Conservation (phyloP, 2,329 filamentous ascomycete genomes). For the Neonectria sp. region DNA sequence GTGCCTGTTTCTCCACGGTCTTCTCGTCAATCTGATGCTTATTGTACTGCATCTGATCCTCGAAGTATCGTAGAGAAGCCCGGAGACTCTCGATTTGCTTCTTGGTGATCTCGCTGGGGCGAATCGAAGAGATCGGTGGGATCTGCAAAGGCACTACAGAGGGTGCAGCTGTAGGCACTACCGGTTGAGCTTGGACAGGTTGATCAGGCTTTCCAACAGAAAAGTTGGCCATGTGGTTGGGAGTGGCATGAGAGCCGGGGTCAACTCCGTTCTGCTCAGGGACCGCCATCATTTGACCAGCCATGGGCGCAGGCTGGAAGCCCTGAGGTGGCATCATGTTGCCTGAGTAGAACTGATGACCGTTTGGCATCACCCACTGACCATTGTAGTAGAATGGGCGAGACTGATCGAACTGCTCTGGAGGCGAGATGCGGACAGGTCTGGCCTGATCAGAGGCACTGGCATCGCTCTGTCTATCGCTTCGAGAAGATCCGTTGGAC, state of each 20-base stretch:
- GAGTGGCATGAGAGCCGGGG: slow-evolving; percentile 13
- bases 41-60: slow-evolving; percentile 74
- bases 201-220: slow-evolving; percentile 27
- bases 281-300: slow-evolving; percentile 42
- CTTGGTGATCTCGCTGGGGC: slow-evolving; percentile 72
- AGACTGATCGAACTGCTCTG: slow-evolving; percentile 62
- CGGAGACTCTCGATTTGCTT: slow-evolving; percentile 69
- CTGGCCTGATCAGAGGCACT: slow-evolving; percentile 51
- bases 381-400: slow-evolving; percentile 63
- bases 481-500: slow-evolving; percentile 38
- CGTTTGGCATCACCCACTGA: slow-evolving; percentile 58
- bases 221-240: not conserved
- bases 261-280: slow-evolving; percentile 5
- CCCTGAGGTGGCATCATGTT: slow-evolving; percentile 49
- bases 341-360: slow-evolving; percentile 44
- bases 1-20: slow-evolving; percentile 61
- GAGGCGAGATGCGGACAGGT: slow-evolving; percentile 54
- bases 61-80: slow-evolving; percentile 67
- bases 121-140: slow-evolving; percentile 71
- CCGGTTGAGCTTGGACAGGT: slow-evolving; percentile 25
- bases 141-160: slow-evolving; percentile 29
- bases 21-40: slow-evolving; percentile 74
- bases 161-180: not conserved
- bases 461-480: slow-evolving; percentile 50
- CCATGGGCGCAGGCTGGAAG: slow-evolving; percentile 46